Evolutionary conservation across 2,329 filamentous ascomycete genomes (phyloP).

Genomic region (Colletotrichum higginsianum): DNA sequence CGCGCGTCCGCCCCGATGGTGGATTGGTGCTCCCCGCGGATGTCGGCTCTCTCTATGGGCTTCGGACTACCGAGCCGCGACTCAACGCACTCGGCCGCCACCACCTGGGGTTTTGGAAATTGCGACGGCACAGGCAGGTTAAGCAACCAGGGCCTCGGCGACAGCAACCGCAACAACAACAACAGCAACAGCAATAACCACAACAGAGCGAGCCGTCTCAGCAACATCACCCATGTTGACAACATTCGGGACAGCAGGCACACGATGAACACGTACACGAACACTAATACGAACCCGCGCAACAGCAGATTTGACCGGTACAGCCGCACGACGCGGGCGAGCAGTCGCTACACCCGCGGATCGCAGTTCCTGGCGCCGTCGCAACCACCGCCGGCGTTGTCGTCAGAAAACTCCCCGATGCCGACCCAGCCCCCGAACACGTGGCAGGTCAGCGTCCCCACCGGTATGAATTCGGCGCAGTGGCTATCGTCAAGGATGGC

Average conservation of each 20-base stretch:
- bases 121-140: background rate
- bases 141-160: background rate
- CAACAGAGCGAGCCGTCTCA: background rate
- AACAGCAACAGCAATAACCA: background rate
- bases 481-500: constrained; percentile 34
- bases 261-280: constrained; percentile 14
- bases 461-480: constrained; percentile 28
- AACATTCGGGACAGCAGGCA: constrained; percentile 6
- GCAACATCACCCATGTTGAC: background rate
- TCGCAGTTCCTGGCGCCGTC: constrained; percentile 34
- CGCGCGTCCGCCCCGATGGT: constrained; percentile 23
- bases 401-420: background rate
- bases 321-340: constrained; percentile 27
- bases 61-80: constrained; percentile 18
- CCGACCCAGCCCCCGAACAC: constrained; percentile 20
- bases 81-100: constrained; percentile 8
- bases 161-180: background rate
- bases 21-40: constrained; percentile 38
- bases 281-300: background rate
- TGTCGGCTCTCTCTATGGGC: constrained; percentile 41
- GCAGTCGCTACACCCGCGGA: constrained; percentile 25
- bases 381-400: constrained; percentile 5
- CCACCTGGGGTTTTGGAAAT: constrained; percentile 4
- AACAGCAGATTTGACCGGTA: constrained; percentile 10
- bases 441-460: constrained; percentile 23